phyloP scores from a whole-genome alignment of 257 asterid genomes.

The Solanum ahanhuiri region DNA sequence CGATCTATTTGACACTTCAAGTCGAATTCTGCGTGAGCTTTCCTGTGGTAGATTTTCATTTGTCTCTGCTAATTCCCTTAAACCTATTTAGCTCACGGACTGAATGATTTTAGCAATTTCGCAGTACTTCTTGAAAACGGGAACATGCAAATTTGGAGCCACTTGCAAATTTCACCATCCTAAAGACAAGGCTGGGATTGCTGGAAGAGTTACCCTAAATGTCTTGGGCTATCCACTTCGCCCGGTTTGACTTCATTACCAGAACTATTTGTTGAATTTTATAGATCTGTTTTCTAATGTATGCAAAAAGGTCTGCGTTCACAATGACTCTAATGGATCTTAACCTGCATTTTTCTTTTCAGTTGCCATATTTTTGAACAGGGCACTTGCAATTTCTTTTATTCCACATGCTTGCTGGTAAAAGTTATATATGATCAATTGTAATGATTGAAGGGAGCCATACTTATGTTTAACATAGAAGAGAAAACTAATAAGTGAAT shows the following conservation, averaged over 20 bases:
- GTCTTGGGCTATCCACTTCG: conserved; percentile 90
- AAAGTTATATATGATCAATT: neutral
- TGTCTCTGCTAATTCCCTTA: neutral
- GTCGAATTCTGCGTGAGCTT: neutral
- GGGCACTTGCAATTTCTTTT: neutral
- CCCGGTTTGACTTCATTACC: conserved; percentile 40
- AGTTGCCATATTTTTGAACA: neutral
- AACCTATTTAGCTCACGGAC: neutral
- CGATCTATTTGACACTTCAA: neutral
- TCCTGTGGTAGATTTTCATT: neutral
- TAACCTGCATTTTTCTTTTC: neutral
- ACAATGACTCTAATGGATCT: neutral
- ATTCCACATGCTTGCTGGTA: neutral
- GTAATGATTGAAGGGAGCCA: neutral
- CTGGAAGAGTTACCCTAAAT: conserved; percentile 80
- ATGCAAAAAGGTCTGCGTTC: neutral
- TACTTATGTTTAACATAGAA: neutral
- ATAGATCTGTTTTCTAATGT: neutral
- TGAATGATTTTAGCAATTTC: neutral
- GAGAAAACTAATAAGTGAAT: neutral
- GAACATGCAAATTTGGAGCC: conserved; percentile 90
- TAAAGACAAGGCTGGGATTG: conserved; percentile 77
- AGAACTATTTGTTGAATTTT: neutral
- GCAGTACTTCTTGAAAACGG: conserved; percentile 85
- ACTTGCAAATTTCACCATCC: conserved; percentile 94